Conservation (phyloP, 345 rosid genomes). For the Eucalyptus regnans region DNA sequence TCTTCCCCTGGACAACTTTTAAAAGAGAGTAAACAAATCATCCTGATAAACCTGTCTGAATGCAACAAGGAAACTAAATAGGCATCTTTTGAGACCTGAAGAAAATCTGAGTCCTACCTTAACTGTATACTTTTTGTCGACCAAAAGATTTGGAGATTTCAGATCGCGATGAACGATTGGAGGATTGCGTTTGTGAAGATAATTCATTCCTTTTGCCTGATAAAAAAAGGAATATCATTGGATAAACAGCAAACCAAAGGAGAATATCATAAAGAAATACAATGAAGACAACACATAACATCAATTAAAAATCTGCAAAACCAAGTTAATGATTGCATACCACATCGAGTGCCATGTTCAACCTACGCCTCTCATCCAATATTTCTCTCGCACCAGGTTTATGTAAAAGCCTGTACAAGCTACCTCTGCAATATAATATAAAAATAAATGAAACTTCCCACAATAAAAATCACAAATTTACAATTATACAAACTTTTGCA, state of each 20-base stretch:
- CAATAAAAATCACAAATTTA: not conserved
- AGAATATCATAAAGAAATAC: not conserved
- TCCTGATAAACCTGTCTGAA: not conserved
- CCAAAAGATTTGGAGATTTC: conserved; percentile 96
- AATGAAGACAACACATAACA: not conserved
- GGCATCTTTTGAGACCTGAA: not conserved
- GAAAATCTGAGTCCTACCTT: conserved; percentile 33
- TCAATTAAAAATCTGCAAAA: not conserved
- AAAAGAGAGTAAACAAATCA: not conserved
- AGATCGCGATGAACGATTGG: conserved; percentile 97
- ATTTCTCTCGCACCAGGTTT: conserved; percentile 75
- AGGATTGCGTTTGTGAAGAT: conserved; percentile 90
- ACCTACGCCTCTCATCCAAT: conserved; percentile 87
- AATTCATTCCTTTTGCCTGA: conserved; percentile 99
- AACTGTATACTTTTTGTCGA: conserved; percentile 94
- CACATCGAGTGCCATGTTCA: conserved; percentile 98
- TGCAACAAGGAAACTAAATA: not conserved
- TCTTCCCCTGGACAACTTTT: not conserved
- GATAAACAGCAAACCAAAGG: not conserved
- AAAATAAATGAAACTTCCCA: not conserved
- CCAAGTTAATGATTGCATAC: conserved; percentile 24
- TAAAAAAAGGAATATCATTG: not conserved
- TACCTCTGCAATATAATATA: conserved; percentile 60
- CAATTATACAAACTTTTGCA: not conserved
- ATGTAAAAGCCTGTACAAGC: conserved; percentile 90